Evolutionary conservation across 805 yeast genomes (phyloP), one percentile per base, ranked within the genome.

Genomic region (Cyberlindnera subsufficiens): DNA sequence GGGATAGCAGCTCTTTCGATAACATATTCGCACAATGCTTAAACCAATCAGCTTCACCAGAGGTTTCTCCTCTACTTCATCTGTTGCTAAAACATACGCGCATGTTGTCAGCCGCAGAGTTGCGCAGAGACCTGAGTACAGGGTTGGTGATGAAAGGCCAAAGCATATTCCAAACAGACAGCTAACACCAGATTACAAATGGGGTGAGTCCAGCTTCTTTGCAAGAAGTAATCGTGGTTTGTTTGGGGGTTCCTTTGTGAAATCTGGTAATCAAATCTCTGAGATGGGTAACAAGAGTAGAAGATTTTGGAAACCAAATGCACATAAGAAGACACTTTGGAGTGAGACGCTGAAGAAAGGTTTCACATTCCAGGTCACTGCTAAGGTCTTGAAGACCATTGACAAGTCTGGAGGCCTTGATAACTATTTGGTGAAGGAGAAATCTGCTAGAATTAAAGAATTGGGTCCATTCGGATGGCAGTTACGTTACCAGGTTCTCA

Each of bases 391-490:
- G 58, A 79, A 82, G 55, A 89, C 97, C 0, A 82, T 93, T 45
- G 83, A 86, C 45, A 86, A 80, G 54, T 98, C 91, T 63, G 99
- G 99, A 48, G 99, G 99, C 5, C 71, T 93, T 43, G 99, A 93
- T 60, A 81, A 81, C 50, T 93, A 93, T 60, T 64, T 93, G 47
- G 74, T 80, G 35, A 93, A 93, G 65, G 95, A 89, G 46, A 87
- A 85, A 52, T 71, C 95, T 6, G 95, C 95, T 3, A 75, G 99
- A 67, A 72, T 87, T 51, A 93, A 93, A 68, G 96, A 93, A 61
- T 68, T 93, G 58, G 99, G 99, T 0, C 83, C 90, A 42, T 71
- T 77, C 44, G 99, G 98, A 30, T 93, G 98, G 98, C 77, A 77
- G 54, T 71, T 93, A 52, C 82, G 91, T 58, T 90, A 83, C 62